These are phyloP conservation scores for Beverwykella pulmonaria DNA, from an alignment of 495 filamentous ascomycete species.

Conservation along the genomic window DNA sequence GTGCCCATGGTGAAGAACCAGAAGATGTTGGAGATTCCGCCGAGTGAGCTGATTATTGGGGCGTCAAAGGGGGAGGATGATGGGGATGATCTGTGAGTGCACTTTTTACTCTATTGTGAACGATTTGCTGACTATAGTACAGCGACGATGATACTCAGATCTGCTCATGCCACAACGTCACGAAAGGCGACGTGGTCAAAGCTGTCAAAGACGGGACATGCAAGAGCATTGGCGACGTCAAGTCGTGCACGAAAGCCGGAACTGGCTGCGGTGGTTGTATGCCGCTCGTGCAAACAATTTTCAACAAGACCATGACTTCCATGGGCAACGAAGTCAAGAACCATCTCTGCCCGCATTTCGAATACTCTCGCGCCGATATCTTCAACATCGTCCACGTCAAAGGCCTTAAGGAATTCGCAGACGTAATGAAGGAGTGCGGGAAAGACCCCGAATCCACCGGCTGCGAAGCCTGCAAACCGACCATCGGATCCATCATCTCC, in stretches of 20 bases:
- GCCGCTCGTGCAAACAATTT: conserved; percentile 88
- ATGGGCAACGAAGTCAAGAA: conserved; percentile 94
- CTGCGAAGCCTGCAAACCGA: conserved; percentile 90
- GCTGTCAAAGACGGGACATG: conserved; percentile 80
- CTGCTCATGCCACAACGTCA: conserved; percentile 95
- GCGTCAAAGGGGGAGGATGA: conserved; percentile 75
- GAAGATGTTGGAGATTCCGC: conserved; percentile 79
- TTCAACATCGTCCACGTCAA: conserved; percentile 90
- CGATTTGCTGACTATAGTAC: conserved; percentile 28
- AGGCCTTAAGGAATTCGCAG: conserved; percentile 70
- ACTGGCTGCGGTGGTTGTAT: conserved; percentile 95
- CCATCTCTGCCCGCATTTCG: conserved; percentile 81
- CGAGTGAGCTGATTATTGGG: conserved; percentile 87
- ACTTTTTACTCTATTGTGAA: not conserved
- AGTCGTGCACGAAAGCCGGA: conserved; percentile 92
- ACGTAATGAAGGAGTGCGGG: conserved; percentile 83
- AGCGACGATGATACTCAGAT: conserved; percentile 85
- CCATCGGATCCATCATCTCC: conserved; percentile 81
- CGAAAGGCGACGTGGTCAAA: conserved; percentile 78
- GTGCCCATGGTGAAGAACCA: conserved; percentile 92
- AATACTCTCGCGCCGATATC: conserved; percentile 82
- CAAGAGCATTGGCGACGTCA: conserved; percentile 83
- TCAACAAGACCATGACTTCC: conserved; percentile 86
- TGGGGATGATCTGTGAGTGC: conserved; percentile 64
- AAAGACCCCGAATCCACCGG: conserved; percentile 75